phyloP scores from a whole-genome alignment of 2,329 filamentous ascomycete species.

The Penicillium sp. region DNA sequence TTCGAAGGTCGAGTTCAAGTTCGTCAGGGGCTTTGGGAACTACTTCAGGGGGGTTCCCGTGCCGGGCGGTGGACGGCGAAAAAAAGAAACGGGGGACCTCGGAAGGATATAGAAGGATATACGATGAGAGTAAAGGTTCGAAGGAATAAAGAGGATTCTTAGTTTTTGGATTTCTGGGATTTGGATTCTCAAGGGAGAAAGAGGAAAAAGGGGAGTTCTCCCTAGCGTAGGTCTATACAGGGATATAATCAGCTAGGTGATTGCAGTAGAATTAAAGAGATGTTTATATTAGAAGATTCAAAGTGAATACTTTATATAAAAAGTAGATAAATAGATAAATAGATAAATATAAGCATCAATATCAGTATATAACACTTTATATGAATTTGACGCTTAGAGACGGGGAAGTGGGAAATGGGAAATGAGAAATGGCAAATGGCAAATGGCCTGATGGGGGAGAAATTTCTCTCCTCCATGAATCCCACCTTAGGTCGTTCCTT shows the following conservation, averaged over 20 bases:
- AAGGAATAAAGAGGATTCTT: background rate
- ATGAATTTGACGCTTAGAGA: constrained; percentile 10
- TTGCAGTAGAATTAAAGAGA: background rate
- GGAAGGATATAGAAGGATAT: background rate
- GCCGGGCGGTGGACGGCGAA: constrained; percentile 12
- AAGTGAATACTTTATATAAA: background rate
- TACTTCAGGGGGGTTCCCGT: constrained; percentile 16
- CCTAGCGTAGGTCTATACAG: background rate
- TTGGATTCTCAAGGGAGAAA: background rate
- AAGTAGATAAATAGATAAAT: background rate
- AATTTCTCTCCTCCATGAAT: constrained; percentile 5
- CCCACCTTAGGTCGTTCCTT: constrained; percentile 2
- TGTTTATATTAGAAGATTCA: background rate
- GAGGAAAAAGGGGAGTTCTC: background rate
- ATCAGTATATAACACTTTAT: background rate
- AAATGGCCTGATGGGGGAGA: background rate
- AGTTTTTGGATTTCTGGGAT: background rate
- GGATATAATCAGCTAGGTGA: background rate
- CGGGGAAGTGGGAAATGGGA: background rate
- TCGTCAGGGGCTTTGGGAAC: background rate
- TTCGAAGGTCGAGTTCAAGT: background rate
- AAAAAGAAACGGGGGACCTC: background rate
- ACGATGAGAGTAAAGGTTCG: background rate
- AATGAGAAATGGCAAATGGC: too few relatives aligned
- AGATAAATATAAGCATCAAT: background rate